Evolutionary conservation across 2,329 filamentous ascomycete species (phyloP), one percentile per base, ranked within the genome.

Genomic region (Ramularia endophylla): DNA sequence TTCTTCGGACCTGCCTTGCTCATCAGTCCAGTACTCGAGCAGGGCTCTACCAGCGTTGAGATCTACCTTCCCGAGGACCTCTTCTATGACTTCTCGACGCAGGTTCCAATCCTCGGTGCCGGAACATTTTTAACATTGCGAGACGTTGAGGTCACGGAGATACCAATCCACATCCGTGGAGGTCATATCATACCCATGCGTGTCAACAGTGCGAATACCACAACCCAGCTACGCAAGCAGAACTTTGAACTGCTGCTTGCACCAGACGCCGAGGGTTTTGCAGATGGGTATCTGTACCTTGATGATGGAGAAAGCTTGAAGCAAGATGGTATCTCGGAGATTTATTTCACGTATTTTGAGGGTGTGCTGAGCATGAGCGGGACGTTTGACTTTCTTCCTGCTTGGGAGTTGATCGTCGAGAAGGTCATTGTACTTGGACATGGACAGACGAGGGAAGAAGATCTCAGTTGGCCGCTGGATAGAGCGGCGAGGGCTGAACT

Each of bases 241-340:
- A 70, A 79, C 49, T 89, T 90, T 65, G 73, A 81, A 57, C 65
- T 92, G 36, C 55, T 89, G 20, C 71, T 92, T 29, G 81, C 85
- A 0, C 72, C 84, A 0, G 78, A 74, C 4, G 55, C 58, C 0
- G 66, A 81, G 38, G 83, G 81, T 3, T 74, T 66, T 6, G 86
- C 86, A 0, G 60, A 57, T 1, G 86, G 87, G 0, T 68, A 70
- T 37, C 67, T 92, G 42, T 90, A 89, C 58, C 65, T 90, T 4
- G 86, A 92, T 52, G 86, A 92, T 47, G 86, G 86, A 7, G 78
- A 80, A 45, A 80, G 74, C 17, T 52, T 88, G 38, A 65, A 75
- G 45, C 84, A 83, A 60, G 32, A 46, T 64, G 1, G 58, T 52
- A 0, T 75, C 71, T 77, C 72, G 4, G 65, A 75, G 38, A 69